Evolutionary conservation across 2,329 filamentous ascomycete genomes (phyloP).

Genomic region (Hypoxylon sp.): DNA sequence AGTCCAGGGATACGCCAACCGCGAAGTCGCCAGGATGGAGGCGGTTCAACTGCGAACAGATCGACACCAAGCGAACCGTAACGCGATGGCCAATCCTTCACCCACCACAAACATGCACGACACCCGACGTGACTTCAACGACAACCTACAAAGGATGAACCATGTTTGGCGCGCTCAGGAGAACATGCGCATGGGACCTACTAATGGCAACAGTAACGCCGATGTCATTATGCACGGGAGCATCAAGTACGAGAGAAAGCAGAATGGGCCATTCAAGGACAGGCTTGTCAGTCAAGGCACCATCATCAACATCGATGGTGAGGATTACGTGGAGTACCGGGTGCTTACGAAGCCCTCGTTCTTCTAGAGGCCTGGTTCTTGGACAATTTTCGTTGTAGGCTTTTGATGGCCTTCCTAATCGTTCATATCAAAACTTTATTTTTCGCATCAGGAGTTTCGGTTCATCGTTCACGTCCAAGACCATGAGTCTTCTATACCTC

Average conservation of each 20-base stretch:
- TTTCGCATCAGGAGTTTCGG: background rate
- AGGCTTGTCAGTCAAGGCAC: constrained; percentile 74
- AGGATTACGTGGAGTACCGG: constrained; percentile 77
- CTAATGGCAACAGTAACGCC: constrained; percentile 54
- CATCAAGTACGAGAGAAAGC: constrained; percentile 74
- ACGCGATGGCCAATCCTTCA: constrained; percentile 49
- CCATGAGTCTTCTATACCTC: background rate
- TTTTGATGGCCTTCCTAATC: background rate
- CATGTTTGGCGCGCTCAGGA: constrained; percentile 71
- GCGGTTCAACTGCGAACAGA: constrained; percentile 67
- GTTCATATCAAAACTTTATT: background rate
- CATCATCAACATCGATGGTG: constrained; percentile 75
- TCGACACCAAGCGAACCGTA: constrained; percentile 61
- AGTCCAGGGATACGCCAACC: constrained; percentile 64
- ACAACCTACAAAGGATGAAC: constrained; percentile 68
- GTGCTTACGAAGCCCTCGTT: constrained; percentile 75
- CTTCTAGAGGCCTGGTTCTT: constrained; percentile 59
- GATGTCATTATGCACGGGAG: constrained; percentile 72
- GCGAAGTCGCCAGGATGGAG: constrained; percentile 68
- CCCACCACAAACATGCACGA: constrained; percentile 32
- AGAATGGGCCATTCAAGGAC: constrained; percentile 71
- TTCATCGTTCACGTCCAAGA: background rate
- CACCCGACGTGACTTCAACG: constrained; percentile 59
- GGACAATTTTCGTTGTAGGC: background rate
- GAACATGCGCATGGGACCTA: constrained; percentile 50